Base-by-base conservation (phyloP, 2,329 filamentous ascomycete genomes). In the Bimuria novae-zelandiae region DNA sequence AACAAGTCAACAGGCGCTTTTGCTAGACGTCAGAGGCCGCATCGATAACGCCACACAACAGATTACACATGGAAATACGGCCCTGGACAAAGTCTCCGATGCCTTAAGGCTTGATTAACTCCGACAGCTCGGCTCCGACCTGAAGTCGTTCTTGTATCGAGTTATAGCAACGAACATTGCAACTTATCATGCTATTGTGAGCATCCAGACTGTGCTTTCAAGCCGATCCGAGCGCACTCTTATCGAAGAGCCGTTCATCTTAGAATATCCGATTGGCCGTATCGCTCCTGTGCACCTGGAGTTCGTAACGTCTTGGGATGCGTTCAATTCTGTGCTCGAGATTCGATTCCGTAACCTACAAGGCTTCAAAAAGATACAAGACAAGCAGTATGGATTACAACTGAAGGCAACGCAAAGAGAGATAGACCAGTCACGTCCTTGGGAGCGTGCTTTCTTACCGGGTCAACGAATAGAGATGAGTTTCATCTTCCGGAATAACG, bases 241-340 rank as follows among this genome's bases (percentile, higher is more conserved):
- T 1, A 51, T 56, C 7, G 49, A 63, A 27, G 53, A 61, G 8
- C 56, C 60, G 5, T 54, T 61, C 27, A 48, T 59, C 11, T 36
- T 63, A 1, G 60, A 63, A 47, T 56, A 63, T 35, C 43, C 58
- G 1, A 52, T 61, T 4, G 60, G 58, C 5, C 54, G 60, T 1
- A 51, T 57, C 3, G 58, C 58, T 1, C 58, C 60, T 6, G 52
- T 63, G 5, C 58, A 59, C 41, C 45, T 61, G 2, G 52, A 56
- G 25, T 63, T 56, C 17, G 43, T 61, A 22, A 56, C 44, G 1
- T 56, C 54, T 6, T 61, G 58, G 58, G 54, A 59, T 3, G 51
- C 51, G 1, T 61, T 63, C 39, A 19, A 63, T 23, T 39, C 56
- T 4, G 43, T 61, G 2, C 41, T 63, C 7, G 54, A 61, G 23